Evolutionary conservation across 106 monocot species (phyloP).

Genomic region (Iris macrosiphon): DNA sequence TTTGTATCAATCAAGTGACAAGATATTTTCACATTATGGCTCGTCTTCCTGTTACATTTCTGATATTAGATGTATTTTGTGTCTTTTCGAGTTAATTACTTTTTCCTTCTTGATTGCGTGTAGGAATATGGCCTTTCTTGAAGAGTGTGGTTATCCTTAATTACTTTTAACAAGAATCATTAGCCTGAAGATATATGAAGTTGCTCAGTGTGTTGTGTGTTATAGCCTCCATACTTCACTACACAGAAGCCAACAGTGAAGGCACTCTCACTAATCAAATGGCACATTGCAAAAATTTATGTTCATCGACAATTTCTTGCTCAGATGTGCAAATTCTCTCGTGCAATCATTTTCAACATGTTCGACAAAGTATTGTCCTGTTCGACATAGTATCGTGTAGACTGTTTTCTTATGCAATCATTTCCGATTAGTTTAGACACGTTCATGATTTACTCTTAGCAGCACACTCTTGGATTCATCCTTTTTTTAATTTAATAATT

Average conservation of each 20-base stretch:
- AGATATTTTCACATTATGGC: too few species aligned
- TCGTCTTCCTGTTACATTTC: too few species aligned
- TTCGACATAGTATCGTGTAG: not conserved
- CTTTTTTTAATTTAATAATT: too few species aligned
- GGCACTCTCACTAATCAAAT: constrained; percentile 18
- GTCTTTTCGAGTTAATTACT: too few species aligned
- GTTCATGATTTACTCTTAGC: too few species aligned
- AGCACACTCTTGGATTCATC: too few species aligned
- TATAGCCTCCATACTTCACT: constrained; percentile 15
- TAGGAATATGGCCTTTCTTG: constrained; percentile 6
- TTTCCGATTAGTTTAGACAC: not conserved
- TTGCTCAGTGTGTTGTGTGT: constrained; percentile 17
- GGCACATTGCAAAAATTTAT: not conserved
- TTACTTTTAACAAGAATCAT: not conserved
- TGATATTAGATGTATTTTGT: too few species aligned
- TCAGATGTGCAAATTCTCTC: not conserved
- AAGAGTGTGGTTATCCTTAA: not conserved
- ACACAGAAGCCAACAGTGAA: constrained; percentile 34
- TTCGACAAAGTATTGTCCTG: too few species aligned
- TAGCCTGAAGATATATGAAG: constrained; percentile 24
- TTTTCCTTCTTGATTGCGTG: too few species aligned
- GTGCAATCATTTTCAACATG: not conserved
- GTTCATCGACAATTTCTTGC: not conserved
- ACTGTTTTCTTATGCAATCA: not conserved
- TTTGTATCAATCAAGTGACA: too few species aligned